Base-by-base conservation (phyloP, 257 asterid genomes). In the Thymus mandschuricus region DNA sequence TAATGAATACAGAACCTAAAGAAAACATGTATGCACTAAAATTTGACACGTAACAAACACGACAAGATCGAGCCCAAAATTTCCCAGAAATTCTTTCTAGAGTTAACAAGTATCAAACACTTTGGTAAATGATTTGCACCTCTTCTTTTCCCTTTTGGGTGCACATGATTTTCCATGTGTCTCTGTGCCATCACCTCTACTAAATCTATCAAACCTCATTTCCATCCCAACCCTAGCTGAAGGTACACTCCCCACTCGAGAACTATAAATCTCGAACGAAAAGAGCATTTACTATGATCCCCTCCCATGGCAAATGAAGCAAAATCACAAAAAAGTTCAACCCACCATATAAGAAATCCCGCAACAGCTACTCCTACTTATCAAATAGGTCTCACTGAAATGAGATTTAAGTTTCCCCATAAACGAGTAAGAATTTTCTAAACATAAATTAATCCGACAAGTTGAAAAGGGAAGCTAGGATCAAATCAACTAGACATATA, bases 61-160 rank as follows among this genome's bases (percentile, higher is more conserved):
- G 21, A 31, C 62, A 31, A 56, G 70, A 57, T 69, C 58, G 31
- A 64, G 65, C 43, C 11, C 51, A 41, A 56, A 33, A 21, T 28
- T 58, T 12, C 41, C 62, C 55, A 40, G 11, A 45, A 43, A 34
- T 71, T 33, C 52, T 21, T 2, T 27, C 12, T 3, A 31, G 6
- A 52, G 55, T 57, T 40, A 70, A 59, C 3, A 59, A 5, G 57
- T 21, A 8, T 49, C 51, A 5, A 43, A 72, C 38, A 27, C 41
- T 68, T 41, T 2, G 21, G 29, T 58, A 34, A 48, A 9, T 64
- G 30, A 21, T 48, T 12, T 13, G 62, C 64, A 63, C 10, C 35
- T 54, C 21, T 13, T 28, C 13, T 58, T 12, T 31, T 40, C 58
- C 43, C 49, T 30, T 45, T 59, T 60, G 13, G 55, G 13, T 5